Percentiles rank a stretch among this genome's conserved stretches.
These are phyloP conservation scores for Cicer cuneatum DNA, from an alignment of 306 rosid genomes.

Conservation along the genomic window DNA sequence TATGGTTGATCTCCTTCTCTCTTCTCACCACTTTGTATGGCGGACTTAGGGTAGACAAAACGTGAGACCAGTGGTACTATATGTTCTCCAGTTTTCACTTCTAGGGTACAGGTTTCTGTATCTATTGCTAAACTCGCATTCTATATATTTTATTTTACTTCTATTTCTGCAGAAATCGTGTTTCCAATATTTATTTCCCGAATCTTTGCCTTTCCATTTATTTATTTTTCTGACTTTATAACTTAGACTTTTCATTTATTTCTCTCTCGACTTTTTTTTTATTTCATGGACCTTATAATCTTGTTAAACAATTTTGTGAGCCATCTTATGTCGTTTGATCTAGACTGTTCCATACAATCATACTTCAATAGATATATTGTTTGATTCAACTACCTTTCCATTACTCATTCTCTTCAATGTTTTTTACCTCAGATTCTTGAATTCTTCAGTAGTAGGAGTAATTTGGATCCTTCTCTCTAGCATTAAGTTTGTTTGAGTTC, in stretches of 20 bases:
- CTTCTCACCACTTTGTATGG: neutral
- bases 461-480: slow-evolving; percentile 1
- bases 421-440: neutral
- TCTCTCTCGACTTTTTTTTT: neutral
- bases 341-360: neutral
- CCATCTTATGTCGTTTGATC: neutral
- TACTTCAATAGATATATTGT: neutral
- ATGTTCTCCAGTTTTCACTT: slow-evolving; percentile 4
- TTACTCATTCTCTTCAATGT: neutral
- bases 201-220: neutral
- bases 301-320: slow-evolving; percentile 7
- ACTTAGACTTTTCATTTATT: neutral
- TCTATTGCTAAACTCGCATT: neutral
- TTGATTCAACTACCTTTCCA: neutral
- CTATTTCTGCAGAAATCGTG: neutral
- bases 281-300: slow-evolving; percentile 3
- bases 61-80: neutral
- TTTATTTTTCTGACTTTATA: neutral
- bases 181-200: neutral
- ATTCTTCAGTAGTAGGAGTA: neutral
- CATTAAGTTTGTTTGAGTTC: slow-evolving; percentile 15
- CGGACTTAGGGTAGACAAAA: neutral
- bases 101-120: neutral
- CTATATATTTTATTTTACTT: neutral
- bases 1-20: neutral